Evolutionary conservation across 805 yeast genomes (phyloP), one percentile per base, ranked within the genome.

Genomic region (Candida ulmi): DNA sequence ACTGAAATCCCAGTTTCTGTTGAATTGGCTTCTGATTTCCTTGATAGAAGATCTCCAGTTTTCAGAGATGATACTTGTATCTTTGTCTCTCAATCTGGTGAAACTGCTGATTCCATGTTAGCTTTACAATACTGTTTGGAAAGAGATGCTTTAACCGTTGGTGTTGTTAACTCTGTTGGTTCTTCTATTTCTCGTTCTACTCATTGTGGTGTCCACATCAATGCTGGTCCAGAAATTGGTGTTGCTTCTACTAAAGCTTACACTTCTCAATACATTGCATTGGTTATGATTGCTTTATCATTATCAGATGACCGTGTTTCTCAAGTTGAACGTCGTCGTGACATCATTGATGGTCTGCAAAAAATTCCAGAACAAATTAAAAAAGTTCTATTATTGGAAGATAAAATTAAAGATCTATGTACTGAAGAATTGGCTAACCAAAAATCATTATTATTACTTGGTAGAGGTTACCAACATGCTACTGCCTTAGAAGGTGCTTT

Each of bases 211-310:
- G 96, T 93, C 41, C 99, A 93, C 64, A 90, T 93, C 62, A 93
- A 93, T 61, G 99, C 99, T 36, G 99, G 99, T 50, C 99, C 99
- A 34, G 99, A 93, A 68, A 93, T 93, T 48, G 98, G 99, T 65
- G 99, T 93, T 52, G 99, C 99, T 11, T 88, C 97, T 11, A 93
- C 99, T 35, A 93, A 93, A 69, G 99, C 99, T 23, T 93, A 93
- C 71, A 93, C 99, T 8, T 93, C 99, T 11, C 99, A 93, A 65
- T 93, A 80, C 64, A 90, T 95, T 63, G 98, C 99, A 0, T 71
- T 93, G 48, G 97, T 91, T 5, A 88, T 93, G 97, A 76, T 93
- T 69, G 98, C 98, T 1, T 74, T 93, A 39, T 87, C 91, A n/a
- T 74, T 93, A 47, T 86, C 97, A 11, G 95, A 88, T 57, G 98